phyloP scores from a whole-genome alignment of 257 asterid species.

The Osmanthus fragrans region DNA sequence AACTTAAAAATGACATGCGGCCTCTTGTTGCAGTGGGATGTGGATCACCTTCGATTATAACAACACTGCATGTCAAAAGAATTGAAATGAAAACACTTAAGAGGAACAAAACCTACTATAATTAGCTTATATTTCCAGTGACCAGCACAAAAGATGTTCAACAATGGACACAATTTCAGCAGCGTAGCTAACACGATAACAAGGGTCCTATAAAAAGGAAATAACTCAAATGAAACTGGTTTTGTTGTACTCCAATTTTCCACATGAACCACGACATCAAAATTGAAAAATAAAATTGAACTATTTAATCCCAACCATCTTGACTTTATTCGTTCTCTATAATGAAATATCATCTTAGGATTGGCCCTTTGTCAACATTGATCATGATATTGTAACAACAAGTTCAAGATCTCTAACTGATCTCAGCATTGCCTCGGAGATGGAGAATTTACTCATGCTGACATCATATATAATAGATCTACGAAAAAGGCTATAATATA shows the following conservation, averaged over 20 bases:
- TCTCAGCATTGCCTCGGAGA: neutral
- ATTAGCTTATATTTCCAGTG: neutral
- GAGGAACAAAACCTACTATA: neutral
- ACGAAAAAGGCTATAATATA: neutral
- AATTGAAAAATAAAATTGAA: neutral
- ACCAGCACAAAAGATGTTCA: slow-evolving; percentile 1
- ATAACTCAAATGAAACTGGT: neutral
- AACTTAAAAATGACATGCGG: slow-evolving; percentile 88
- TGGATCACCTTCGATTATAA: slow-evolving; percentile 85
- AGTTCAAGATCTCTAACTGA: neutral
- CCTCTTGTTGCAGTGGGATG: slow-evolving; percentile 77
- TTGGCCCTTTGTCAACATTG: neutral
- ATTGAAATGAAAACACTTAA: slow-evolving; percentile 13
- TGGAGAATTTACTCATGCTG: neutral
- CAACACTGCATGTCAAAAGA: slow-evolving; percentile 59
- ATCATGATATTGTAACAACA: neutral
- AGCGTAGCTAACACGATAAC: neutral
- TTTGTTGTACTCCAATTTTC: neutral
- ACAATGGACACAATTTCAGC: neutral
- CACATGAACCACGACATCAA: neutral
- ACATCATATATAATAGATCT: neutral
- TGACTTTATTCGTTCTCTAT: neutral
- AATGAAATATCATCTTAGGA: neutral
- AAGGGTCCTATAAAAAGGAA: neutral
- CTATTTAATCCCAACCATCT: neutral